Evolutionary conservation across 208 protist genomes (phyloP), one percentile per base, ranked within the genome.

Genomic region (Balamuthia mandrillaris): DNA sequence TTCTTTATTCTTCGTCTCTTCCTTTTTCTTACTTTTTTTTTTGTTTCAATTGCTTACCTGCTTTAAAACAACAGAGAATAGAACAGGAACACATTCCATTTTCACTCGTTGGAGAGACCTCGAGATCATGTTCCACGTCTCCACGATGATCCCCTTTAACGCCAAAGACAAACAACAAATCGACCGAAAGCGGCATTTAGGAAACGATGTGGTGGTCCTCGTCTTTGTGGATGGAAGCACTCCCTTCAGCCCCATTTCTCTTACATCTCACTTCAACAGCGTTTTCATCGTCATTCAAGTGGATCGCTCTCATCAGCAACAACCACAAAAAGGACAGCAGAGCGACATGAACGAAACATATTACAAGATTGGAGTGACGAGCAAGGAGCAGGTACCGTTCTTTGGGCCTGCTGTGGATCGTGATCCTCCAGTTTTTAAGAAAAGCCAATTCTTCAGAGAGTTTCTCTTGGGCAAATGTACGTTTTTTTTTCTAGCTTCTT

Each of bases 91-190:
- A 42, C 47, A 81, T 42, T 81, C 72, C 3, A n/a, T 81, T 35
- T 81, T 51, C 49, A 33, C 49, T 21, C 35, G 21, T 21, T 81
- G 72, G 72, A 18, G 49, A 18, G 72, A 42, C 49, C 72, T 81
- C 18, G 72, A 81, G 47, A 81, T 81, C 10, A 81, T 81, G 72
- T 81, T 81, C 72, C 72, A 81, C 52, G 72, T 81, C 2, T 81
- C 72, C 21, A 81, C 72, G 37, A 35, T 81, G 72, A 27, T 81
- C n/a, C 72, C 72, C 10, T 81, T 63, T 54, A 18, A 42, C 3
- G 44, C 49, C 6, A 61, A 56, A 51, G 72, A 81, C 49, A 81
- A 81, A 35, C 72, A 81, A 51, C 72, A 33, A 31, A 70, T 29
- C 27, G 18, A 16, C 21, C 24, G 61, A 16, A 29, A 70, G 61